Evolutionary conservation across 768 basidiomycete genomes (phyloP), one percentile per base, ranked within the genome.

Genomic region (Mycena leptocephala): DNA sequence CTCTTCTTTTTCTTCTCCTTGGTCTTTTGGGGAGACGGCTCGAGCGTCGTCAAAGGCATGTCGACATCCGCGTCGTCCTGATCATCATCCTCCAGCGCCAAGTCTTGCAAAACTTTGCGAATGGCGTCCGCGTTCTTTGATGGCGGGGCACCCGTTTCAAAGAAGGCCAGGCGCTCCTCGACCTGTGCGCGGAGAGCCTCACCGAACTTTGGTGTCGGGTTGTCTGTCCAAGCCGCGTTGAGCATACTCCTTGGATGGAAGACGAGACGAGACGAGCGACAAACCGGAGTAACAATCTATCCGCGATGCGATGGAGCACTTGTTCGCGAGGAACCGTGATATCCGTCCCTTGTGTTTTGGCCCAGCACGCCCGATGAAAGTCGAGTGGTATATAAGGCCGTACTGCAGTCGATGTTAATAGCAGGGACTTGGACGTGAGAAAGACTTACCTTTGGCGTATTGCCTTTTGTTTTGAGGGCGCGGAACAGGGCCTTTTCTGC

Each of bases 241-340:
- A 68, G 55, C 24, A 35, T 43, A 35, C 10, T 53, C 37, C 33
- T 24, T 14, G 41, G 1, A 26, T 26, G 67, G 9, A 59, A n/a
- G n/a, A n/a, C n/a, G n/a, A n/a, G n/a, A n/a, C n/a, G 18, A 28
- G 22, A 22, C 26, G 41, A 5, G 37, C 16, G 18, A 80, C 91
- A 69, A 79, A 95, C 96, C 96, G 2, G 94, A 89, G 83, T 95
- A 99, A 85, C 97, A 99, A 84, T 99, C 98, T 85, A 99, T 99
- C 69, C 98, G 91, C 20, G 96, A 95, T 2, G 98, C 98, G 79
- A 99, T 99, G 70, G 97, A 97, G 82, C 96, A 97, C 86, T 99
- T 99, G 91, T 99, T 99, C 46, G 98, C 98, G 10, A 99, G 89
- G 92, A 99, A 99, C n/a, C 98, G 94, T 5, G 97, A 98, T 82